phyloP scores from a whole-genome alignment of 164 flowering plant genomes.

The Buxus sempervirens region DNA sequence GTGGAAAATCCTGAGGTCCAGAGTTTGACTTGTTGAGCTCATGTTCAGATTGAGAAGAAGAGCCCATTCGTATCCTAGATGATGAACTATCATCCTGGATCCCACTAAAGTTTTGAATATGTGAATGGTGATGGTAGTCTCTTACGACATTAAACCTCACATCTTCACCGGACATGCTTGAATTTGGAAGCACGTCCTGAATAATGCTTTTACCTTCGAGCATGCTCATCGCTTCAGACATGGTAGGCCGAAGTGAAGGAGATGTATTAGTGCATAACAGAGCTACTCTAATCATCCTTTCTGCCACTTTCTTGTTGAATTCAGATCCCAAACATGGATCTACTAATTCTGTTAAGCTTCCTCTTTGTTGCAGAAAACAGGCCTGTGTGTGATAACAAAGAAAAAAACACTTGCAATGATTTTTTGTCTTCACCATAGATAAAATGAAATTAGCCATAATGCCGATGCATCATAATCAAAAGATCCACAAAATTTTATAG shows the following conservation, averaged over 20 bases:
- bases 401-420: not conserved
- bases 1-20: not conserved
- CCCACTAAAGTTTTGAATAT: conserved; percentile 6
- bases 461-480: not conserved
- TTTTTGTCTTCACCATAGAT: not conserved
- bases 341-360: conserved; percentile 27
- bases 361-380: conserved; percentile 23
- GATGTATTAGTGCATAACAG: conserved; percentile 40
- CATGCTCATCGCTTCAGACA: conserved; percentile 46
- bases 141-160: conserved; percentile 33
- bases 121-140: conserved; percentile 15
- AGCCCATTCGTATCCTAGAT: not conserved
- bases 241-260: conserved; percentile 37
- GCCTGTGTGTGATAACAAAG: conserved; percentile 30
- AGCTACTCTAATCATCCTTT: conserved; percentile 33
- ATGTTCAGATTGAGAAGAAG: conserved; percentile 4
- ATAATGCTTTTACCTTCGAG: conserved; percentile 29
- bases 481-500: not conserved
- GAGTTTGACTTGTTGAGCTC: not conserved
- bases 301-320: conserved; percentile 28
- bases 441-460: not conserved
- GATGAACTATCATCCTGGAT: conserved; percentile 5
- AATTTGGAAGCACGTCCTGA: conserved; percentile 25
- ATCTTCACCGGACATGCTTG: conserved; percentile 25
- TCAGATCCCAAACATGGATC: conserved; percentile 30